Percentiles rank a stretch among this genome's conserved stretches.
These are phyloP conservation scores for Blastosporella zonata DNA, from an alignment of 1,284 basidiomycete genomes.

Conservation along the genomic window DNA sequence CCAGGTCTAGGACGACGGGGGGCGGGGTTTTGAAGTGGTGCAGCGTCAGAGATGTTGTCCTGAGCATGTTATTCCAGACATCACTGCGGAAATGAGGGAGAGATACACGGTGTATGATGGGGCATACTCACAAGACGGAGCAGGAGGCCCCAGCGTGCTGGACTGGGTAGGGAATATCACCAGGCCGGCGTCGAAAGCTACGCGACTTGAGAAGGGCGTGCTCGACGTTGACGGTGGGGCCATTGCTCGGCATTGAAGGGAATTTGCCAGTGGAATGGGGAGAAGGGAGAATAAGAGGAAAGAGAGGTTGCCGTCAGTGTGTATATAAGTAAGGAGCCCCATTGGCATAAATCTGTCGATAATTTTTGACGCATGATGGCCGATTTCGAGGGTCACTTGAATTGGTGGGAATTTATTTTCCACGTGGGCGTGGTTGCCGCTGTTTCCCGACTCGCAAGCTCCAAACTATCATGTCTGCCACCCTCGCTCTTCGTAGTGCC, in stretches of 20 bases:
- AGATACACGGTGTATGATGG: constrained; percentile 1
- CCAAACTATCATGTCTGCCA: constrained; percentile 20
- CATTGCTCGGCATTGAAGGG: constrained; percentile 25
- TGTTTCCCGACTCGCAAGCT: constrained; percentile 18
- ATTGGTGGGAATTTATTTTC: constrained; percentile 15
- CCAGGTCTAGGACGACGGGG: constrained; percentile 61
- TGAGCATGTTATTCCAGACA: constrained; percentile 66
- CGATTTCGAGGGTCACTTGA: constrained; percentile 18
- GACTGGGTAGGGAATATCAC: constrained; percentile 54
- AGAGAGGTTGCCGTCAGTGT: constrained; percentile 4
- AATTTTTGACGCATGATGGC: constrained; percentile 24
- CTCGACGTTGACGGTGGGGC: constrained; percentile 42
- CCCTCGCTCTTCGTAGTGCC: constrained; percentile 32
- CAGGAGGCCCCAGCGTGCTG: constrained; percentile 41
- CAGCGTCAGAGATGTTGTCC: constrained; percentile 50
- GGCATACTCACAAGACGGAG: constrained; percentile 54
- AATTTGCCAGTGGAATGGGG: constrained; percentile 14
- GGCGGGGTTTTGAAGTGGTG: constrained; percentile 53
- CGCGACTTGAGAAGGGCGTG: constrained; percentile 40
- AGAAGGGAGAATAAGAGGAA: constrained; percentile 9
- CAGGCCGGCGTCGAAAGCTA: constrained; percentile 40
- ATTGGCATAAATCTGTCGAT: constrained; percentile 14
- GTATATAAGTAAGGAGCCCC: constrained; percentile 18
- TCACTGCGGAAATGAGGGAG: constrained; percentile 42
- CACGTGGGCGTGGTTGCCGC: constrained; percentile 17